phyloP scores from a whole-genome alignment of 2,329 filamentous ascomycete species.

The Trichoderma semiorbis region DNA sequence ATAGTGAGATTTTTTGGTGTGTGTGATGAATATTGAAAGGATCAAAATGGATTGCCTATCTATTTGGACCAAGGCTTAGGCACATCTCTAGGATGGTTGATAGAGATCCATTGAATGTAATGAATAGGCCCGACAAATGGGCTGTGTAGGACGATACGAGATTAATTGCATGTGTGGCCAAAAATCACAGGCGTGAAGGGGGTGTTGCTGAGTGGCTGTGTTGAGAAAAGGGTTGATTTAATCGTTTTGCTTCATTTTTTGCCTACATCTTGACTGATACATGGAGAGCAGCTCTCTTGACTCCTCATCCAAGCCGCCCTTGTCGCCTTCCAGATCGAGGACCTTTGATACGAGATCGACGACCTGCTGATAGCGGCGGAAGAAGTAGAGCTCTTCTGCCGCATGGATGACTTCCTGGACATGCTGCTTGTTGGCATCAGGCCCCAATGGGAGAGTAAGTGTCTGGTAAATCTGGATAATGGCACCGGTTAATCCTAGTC shows the following conservation, averaged over 20 bases:
- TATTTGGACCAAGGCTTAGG: background rate
- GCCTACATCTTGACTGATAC: slow-evolving; percentile 43
- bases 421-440: slow-evolving; percentile 42
- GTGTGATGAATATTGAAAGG: background rate
- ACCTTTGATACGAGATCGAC: slow-evolving; percentile 39
- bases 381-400: slow-evolving; percentile 57
- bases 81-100: background rate
- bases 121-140: background rate
- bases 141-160: background rate
- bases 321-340: slow-evolving; percentile 29
- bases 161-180: background rate
- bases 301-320: slow-evolving; percentile 42
- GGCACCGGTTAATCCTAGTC: background rate
- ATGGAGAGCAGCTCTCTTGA: slow-evolving; percentile 37
- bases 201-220: background rate
- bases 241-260: slow-evolving; percentile 26
- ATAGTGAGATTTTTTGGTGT: background rate
- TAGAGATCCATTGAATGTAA: background rate
- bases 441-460: slow-evolving; percentile 40
- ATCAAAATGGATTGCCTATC: background rate
- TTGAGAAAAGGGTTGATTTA: background rate
- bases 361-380: slow-evolving; percentile 45
- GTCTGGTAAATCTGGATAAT: slow-evolving; percentile 41
- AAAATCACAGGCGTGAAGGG: background rate
- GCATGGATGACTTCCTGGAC: slow-evolving; percentile 52